phyloP scores from a whole-genome alignment of 1,139 yeast species.

The Candida sanyaensis region DNA sequence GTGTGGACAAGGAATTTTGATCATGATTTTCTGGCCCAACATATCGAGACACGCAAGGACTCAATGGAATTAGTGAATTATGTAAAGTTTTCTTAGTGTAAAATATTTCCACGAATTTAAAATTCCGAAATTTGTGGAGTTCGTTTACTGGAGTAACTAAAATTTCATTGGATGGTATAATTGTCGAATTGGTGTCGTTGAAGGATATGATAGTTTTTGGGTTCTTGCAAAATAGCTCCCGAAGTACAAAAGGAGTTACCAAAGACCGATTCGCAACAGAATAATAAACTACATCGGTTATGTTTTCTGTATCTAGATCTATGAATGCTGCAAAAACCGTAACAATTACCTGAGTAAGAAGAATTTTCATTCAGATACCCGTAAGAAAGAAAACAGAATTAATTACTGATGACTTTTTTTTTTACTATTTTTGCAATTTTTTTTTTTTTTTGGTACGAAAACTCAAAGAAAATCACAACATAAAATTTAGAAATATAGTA shows the following conservation, averaged over 20 bases:
- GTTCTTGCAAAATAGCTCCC: slow-evolving; percentile 3
- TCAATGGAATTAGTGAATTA: slow-evolving; percentile 9
- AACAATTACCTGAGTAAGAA: background rate
- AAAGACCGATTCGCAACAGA: background rate
- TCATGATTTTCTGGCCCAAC: background rate
- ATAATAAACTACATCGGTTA: background rate
- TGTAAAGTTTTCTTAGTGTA: background rate
- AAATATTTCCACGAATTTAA: slow-evolving; percentile 9
- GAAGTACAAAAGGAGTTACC: slow-evolving; percentile 1
- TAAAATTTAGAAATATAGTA: no score
- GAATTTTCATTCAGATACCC: no score
- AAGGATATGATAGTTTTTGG: slow-evolving; percentile 10
- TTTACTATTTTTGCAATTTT: no score
- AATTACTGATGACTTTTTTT: no score
- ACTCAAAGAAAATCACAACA: no score
- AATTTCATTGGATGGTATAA: slow-evolving; percentile 11
- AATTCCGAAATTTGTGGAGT: background rate
- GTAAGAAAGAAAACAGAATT: no score
- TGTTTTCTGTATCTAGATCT: background rate
- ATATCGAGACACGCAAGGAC: slow-evolving; percentile 11
- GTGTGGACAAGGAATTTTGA: background rate
- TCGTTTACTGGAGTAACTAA: background rate
- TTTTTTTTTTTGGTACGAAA: no score
- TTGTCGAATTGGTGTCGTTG: slow-evolving; percentile 11
- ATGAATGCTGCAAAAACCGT: background rate